These are phyloP conservation scores for Cudoniella acicularis DNA, from an alignment of 495 filamentous ascomycete genomes.

Conservation along the genomic window DNA sequence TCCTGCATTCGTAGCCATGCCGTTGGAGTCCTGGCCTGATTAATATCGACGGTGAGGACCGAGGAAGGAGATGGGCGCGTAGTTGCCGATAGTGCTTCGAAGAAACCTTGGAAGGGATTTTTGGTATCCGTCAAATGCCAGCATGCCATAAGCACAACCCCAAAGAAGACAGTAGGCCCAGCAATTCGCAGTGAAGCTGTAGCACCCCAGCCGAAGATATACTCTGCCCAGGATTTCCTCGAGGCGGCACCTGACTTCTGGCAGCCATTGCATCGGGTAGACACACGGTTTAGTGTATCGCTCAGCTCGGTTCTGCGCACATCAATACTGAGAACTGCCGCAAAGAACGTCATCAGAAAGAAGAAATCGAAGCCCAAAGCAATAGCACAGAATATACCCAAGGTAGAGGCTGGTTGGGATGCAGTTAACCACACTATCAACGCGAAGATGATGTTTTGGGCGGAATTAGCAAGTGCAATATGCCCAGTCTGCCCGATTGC, in stretches of 20 bases:
- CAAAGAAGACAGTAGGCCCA: slow-evolving; percentile 59
- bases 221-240: slow-evolving; percentile 45
- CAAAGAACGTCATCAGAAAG: slow-evolving; percentile 68
- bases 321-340: slow-evolving; percentile 70
- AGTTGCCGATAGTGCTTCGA: slow-evolving; percentile 33
- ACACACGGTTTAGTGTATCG: slow-evolving; percentile 18
- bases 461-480: slow-evolving; percentile 54
- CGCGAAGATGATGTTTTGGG: slow-evolving; percentile 58
- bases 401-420: slow-evolving; percentile 58
- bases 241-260: not conserved
- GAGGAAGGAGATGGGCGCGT: slow-evolving; percentile 22
- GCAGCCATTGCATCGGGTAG: not conserved
- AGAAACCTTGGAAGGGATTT: slow-evolving; percentile 34
- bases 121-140: slow-evolving; percentile 63
- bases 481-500: slow-evolving; percentile 67
- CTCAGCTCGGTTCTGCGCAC: slow-evolving; percentile 64
- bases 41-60: slow-evolving; percentile 43
- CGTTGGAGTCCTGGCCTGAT: slow-evolving; percentile 64
- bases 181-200: slow-evolving; percentile 55
- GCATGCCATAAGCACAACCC: slow-evolving; percentile 57
- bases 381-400: slow-evolving; percentile 66
- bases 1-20: slow-evolving; percentile 72
- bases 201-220: slow-evolving; percentile 43
- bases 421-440: slow-evolving; percentile 53
- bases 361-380: slow-evolving; percentile 67